Conservation (phyloP, 106 monocot genomes). For the Phalaenopsis aphrodite region DNA sequence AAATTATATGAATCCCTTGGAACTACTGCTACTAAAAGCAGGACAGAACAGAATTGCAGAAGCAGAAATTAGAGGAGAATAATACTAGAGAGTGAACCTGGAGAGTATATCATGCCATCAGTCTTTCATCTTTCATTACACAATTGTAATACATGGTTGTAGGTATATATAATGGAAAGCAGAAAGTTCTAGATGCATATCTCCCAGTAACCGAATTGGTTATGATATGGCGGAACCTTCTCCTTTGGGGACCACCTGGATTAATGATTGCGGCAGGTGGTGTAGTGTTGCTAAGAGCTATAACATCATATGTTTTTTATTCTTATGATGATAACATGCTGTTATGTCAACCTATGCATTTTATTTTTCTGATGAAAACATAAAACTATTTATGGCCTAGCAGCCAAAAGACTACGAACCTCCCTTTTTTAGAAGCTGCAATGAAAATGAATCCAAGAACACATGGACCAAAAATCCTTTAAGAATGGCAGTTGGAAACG, state of each 20-base stretch:
- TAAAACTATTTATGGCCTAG: background rate
- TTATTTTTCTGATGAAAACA: background rate
- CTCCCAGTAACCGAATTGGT: too few relatives aligned
- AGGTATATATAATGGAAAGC: too few relatives aligned
- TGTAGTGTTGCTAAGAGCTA: background rate
- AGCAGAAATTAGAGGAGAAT: too few relatives aligned
- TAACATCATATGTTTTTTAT: background rate
- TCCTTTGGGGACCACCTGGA: too few relatives aligned
- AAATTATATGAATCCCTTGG: background rate
- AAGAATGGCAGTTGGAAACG: slow-evolving; percentile 91
- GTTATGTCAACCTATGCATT: background rate
- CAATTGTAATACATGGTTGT: too few relatives aligned
- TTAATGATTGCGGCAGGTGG: background rate
- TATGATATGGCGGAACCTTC: too few relatives aligned
- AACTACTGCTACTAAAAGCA: background rate
- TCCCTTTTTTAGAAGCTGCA: slow-evolving; percentile 85
- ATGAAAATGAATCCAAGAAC: slow-evolving; percentile 64
- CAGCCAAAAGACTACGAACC: slow-evolving; percentile 98
- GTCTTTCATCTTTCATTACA: too few relatives aligned
- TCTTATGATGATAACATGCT: background rate
- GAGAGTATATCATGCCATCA: too few relatives aligned
- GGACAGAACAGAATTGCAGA: too few relatives aligned
- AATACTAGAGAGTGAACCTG: too few relatives aligned
- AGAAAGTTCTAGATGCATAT: too few relatives aligned
- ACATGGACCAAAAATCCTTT: slow-evolving; percentile 80